phyloP scores from a whole-genome alignment of 164 flowering plant genomes.

The Brasenia schreberi region DNA sequence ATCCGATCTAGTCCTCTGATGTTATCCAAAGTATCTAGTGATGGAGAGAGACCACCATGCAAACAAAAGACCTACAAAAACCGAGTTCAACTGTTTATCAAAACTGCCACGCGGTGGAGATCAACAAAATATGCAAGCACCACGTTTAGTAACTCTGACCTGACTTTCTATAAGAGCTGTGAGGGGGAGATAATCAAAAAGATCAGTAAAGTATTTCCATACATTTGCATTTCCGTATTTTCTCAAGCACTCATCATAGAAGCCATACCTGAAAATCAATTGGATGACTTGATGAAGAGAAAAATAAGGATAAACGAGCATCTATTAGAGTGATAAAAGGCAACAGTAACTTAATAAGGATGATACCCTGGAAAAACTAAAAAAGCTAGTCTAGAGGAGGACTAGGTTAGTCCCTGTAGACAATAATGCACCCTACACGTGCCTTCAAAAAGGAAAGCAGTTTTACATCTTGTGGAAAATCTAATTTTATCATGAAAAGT shows the following conservation, averaged over 20 bases:
- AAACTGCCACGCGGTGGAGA: neutral
- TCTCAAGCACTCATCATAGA: slow-evolving; percentile 41
- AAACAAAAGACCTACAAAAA: slow-evolving; percentile 26
- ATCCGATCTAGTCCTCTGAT: slow-evolving; percentile 34
- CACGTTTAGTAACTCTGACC: slow-evolving; percentile 13
- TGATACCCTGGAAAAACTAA: too few relatives aligned
- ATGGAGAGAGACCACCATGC: slow-evolving; percentile 43
- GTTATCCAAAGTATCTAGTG: slow-evolving; percentile 35
- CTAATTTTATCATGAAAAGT: too few relatives aligned
- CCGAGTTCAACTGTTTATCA: neutral
- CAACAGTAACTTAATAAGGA: too few relatives aligned
- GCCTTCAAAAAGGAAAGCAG: too few relatives aligned
- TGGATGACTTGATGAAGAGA: neutral
- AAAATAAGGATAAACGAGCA: neutral
- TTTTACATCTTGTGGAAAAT: too few relatives aligned
- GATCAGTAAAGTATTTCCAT: slow-evolving; percentile 40
- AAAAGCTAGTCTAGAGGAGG: too few relatives aligned
- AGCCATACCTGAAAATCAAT: slow-evolving; percentile 27
- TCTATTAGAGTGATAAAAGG: neutral
- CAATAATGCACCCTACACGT: too few relatives aligned
- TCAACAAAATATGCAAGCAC: neutral
- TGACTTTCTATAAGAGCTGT: slow-evolving; percentile 37
- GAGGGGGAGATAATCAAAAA: slow-evolving; percentile 39
- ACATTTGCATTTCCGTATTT: slow-evolving; percentile 47
- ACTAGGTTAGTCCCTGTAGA: too few relatives aligned